Conservation (phyloP, 2,329 filamentous ascomycete species). For the Elsinoe arachidis region DNA sequence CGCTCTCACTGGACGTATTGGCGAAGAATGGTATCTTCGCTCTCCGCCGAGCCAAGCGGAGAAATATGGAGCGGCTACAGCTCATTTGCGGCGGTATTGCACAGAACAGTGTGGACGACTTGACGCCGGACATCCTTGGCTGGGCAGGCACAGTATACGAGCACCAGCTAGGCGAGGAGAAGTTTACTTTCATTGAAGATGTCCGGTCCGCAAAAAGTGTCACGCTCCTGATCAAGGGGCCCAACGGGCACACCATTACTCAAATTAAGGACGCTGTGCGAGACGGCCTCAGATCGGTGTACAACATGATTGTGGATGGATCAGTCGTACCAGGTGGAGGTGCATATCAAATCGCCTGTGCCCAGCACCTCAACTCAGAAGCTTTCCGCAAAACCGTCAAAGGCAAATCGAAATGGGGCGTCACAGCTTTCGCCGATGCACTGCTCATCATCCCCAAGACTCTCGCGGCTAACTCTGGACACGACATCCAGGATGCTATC, state of each 20-base stretch:
- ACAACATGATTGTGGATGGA: slow-evolving; percentile 99
- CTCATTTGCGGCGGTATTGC: slow-evolving; percentile 83
- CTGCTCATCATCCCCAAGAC: slow-evolving; percentile 96
- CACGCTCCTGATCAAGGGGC: slow-evolving; percentile 94
- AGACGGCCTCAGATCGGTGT: slow-evolving; percentile 89
- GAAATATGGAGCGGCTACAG: slow-evolving; percentile 98
- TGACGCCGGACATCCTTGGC: slow-evolving; percentile 78
- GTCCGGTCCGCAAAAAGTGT: slow-evolving; percentile 98
- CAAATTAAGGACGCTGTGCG: slow-evolving; percentile 95
- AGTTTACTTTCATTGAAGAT: slow-evolving; percentile 97
- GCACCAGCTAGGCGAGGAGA: slow-evolving; percentile 95
- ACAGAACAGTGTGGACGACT: slow-evolving; percentile 93
- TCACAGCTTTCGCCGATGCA: slow-evolving; percentile 89
- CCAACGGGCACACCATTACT: slow-evolving; percentile 90
- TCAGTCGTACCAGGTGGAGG: slow-evolving; percentile 91
- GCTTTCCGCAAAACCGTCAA: slow-evolving; percentile 84
- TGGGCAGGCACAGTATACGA: slow-evolving; percentile 97
- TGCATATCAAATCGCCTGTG: slow-evolving; percentile 91
- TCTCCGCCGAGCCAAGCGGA: slow-evolving; percentile 85
- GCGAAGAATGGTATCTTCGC: slow-evolving; percentile 98
- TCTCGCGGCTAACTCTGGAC: slow-evolving; percentile 86
- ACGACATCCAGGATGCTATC: slow-evolving; percentile 92
- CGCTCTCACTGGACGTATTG: slow-evolving; percentile 85
- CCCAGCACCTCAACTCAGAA: slow-evolving; percentile 77
- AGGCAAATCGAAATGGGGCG: slow-evolving; percentile 95